phyloP scores from a whole-genome alignment of 2,329 filamentous ascomycete species.

The Nigrograna mackinnonii region DNA sequence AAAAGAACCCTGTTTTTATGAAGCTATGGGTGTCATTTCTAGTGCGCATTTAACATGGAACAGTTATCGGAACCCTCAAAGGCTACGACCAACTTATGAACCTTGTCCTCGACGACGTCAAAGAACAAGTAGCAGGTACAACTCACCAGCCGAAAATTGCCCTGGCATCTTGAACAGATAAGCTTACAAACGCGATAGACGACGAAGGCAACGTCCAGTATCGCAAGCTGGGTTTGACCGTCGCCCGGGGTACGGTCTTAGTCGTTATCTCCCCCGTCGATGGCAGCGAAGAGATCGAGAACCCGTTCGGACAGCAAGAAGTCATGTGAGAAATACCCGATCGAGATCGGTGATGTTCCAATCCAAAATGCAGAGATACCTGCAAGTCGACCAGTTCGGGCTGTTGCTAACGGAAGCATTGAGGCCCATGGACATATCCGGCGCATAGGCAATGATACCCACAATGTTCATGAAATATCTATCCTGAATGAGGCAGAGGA shows the following conservation, averaged over 20 bases:
- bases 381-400: no score
- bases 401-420: no score
- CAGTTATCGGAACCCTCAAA: slow-evolving; percentile 87
- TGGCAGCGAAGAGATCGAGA: slow-evolving; percentile 93
- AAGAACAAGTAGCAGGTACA: slow-evolving; percentile 84
- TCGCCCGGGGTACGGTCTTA: slow-evolving; percentile 86
- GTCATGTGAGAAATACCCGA: no score
- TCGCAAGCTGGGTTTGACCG: slow-evolving; percentile 80
- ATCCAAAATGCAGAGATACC: no score
- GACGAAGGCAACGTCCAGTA: slow-evolving; percentile 88
- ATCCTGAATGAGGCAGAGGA: no score
- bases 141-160: neutral
- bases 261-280: slow-evolving; percentile 92
- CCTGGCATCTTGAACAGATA: slow-evolving; percentile 2
- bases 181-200: slow-evolving; percentile 57
- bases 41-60: neutral
- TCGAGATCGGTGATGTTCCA: no score
- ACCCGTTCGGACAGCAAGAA: slow-evolving; percentile 81
- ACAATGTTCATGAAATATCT: no score
- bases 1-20: no score
- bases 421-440: no score
- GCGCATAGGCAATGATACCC: no score
- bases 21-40: no score
- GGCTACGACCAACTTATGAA: slow-evolving; percentile 99
- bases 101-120: slow-evolving; percentile 90